Conservation (phyloP, 805 yeast genomes). For the Pichia nakasei region DNA sequence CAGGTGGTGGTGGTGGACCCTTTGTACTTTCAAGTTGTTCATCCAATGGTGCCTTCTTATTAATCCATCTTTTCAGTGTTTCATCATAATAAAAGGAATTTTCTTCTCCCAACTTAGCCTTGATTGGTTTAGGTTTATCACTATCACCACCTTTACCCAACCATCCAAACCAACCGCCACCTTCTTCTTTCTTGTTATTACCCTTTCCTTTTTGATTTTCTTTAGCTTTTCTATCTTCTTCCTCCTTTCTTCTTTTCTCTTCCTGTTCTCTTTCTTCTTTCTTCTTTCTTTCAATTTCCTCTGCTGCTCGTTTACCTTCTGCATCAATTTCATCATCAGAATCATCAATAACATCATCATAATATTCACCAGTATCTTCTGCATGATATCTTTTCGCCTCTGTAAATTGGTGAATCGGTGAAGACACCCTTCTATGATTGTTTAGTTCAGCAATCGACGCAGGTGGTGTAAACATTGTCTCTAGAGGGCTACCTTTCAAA, state of each 20-base stretch:
- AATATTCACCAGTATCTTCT: conserved; percentile 23
- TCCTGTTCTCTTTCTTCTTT: conserved; percentile 13
- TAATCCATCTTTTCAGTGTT: conserved; percentile 79
- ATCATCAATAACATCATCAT: conserved; percentile 25
- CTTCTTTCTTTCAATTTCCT: conserved; percentile 23
- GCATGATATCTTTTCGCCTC: conserved; percentile 23
- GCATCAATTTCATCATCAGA: conserved; percentile 36
- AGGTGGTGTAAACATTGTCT: conserved; percentile 25
- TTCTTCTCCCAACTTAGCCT: conserved; percentile 80
- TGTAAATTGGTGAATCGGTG: conserved; percentile 20
- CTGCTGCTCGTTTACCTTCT: conserved; percentile 38
- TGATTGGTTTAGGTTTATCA: conserved; percentile 59
- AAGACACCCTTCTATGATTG: conserved; percentile 1
- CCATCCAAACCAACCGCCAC: conserved; percentile 51
- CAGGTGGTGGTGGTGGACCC: conserved; percentile 69
- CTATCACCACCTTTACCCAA: conserved; percentile 44
- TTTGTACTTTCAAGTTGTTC: conserved; percentile 47
- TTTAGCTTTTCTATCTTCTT: conserved; percentile 34
- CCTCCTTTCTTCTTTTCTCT: conserved; percentile 26
- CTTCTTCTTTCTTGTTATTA: conserved; percentile 18
- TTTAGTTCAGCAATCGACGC: not conserved
- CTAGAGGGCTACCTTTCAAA: conserved; percentile 9
- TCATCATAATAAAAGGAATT: conserved; percentile 74
- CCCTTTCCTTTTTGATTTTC: conserved; percentile 21
- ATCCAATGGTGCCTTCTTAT: conserved; percentile 55